phyloP scores from a whole-genome alignment of 2,329 filamentous ascomycete genomes.

The Harringtonia aguacate region DNA sequence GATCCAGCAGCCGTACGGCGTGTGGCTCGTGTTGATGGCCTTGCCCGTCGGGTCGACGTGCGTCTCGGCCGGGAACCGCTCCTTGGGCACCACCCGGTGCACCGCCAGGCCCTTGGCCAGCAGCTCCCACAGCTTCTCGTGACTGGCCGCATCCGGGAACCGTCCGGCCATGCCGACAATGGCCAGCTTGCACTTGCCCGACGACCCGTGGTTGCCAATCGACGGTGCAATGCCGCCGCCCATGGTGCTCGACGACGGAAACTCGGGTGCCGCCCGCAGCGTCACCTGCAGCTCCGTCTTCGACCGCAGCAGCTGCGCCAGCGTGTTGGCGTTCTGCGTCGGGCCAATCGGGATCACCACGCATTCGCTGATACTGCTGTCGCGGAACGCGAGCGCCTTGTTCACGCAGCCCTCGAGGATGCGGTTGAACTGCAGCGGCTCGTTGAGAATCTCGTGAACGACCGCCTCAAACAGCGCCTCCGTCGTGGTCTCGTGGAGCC shows the following conservation, averaged over 20 bases:
- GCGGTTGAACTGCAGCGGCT: slow-evolving; percentile 35
- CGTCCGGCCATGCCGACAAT: slow-evolving; percentile 76
- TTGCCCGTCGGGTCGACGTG: slow-evolving; percentile 65
- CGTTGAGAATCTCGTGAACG: slow-evolving; percentile 37
- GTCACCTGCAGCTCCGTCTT: slow-evolving; percentile 31
- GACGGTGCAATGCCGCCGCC: slow-evolving; percentile 14
- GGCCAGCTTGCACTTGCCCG: slow-evolving; percentile 58
- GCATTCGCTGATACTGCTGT: slow-evolving; percentile 26
- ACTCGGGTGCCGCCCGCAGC: slow-evolving; percentile 25
- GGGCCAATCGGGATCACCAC: slow-evolving; percentile 40
- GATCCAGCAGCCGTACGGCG: slow-evolving; percentile 64
- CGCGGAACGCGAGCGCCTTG: slow-evolving; percentile 28
- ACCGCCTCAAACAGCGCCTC: slow-evolving; percentile 29
- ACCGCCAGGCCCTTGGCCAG: slow-evolving; percentile 66
- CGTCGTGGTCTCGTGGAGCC: slow-evolving; percentile 28
- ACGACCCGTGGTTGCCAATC: slow-evolving; percentile 36
- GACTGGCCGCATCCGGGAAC: slow-evolving; percentile 62
- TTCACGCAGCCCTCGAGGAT: slow-evolving; percentile 36
- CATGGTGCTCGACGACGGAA: slow-evolving; percentile 15
- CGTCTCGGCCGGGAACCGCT: slow-evolving; percentile 63
- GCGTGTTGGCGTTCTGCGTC: slow-evolving; percentile 34
- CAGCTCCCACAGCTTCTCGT: slow-evolving; percentile 65
- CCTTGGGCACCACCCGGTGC: slow-evolving; percentile 53
- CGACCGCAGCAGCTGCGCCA: slow-evolving; percentile 30
- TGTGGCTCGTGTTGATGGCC: slow-evolving; percentile 65